Base-by-base conservation (phyloP, 495 filamentous ascomycete species). In the Aspergillus wentii region DNA sequence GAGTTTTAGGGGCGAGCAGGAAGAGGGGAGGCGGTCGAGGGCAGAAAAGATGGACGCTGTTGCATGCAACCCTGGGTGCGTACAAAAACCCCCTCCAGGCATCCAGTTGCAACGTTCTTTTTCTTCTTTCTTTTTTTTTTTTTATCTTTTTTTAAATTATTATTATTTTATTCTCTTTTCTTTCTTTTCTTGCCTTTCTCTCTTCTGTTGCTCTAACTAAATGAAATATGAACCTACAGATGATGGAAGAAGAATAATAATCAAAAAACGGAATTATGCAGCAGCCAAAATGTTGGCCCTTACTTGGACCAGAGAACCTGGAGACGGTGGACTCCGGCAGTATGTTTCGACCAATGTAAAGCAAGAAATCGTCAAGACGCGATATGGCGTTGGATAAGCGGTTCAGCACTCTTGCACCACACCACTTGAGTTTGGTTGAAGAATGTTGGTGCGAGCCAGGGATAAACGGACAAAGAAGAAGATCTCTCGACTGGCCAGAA, bases 1-100 rank as follows among this genome's bases (percentile, higher is more conserved):
- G 44, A 56, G 44, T 41, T 49, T 49, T 52, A 49, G 46, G 45
- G 53, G 52, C 46, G 27, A 33, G 37, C 29, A 41, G 28, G 23
- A 48, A 46, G 43, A 50, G 47, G 50, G 47, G 46, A 49, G 51
- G 47, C 46, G 51, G 49, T 48, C 43, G 48, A 50, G 30, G 26
- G 40, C 40, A n/a, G n/a, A n/a, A n/a, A n/a, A n/a, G n/a, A n/a
- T n/a, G n/a, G n/a, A n/a, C n/a, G n/a, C n/a, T n/a, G n/a, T n/a
- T n/a, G n/a, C 19, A 42, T 51, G 51, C 51, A 48, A 55, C 47
- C 44, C 41, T 46, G 48, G 48, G 32, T 38, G 32, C 39, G 38
- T 49, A 51, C 48, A 49, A 56, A 49, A 46, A 43, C 25, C 48
- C 42, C n/a, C n/a, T n/a, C n/a, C n/a, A n/a, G n/a, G n/a, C n/a